Evolutionary conservation across 108 stramenopile genomes (phyloP), one percentile per base, ranked within the genome.

Genomic region (Skeletonema potamos): DNA sequence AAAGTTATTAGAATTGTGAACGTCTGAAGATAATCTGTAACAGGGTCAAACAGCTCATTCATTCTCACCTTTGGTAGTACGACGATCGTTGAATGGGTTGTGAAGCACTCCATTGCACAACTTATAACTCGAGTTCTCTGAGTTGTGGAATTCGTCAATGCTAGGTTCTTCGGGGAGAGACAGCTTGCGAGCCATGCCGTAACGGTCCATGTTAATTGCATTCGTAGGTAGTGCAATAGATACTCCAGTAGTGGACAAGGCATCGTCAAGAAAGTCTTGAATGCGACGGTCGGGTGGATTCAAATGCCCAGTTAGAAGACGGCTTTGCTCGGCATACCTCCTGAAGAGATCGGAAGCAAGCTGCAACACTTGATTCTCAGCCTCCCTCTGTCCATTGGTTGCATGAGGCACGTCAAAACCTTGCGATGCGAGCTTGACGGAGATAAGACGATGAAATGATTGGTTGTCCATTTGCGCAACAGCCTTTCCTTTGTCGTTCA

Each of bases 11-110:
- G n/a, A n/a, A n/a, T n/a, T n/a, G n/a, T n/a, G n/a, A n/a, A n/a
- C n/a, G n/a, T n/a, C n/a, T n/a, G n/a, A n/a, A n/a, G n/a, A n/a
- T n/a, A n/a, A n/a, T n/a, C n/a, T n/a, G n/a, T n/a, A n/a, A n/a
- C n/a, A n/a, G n/a, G n/a, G n/a, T n/a, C n/a, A n/a, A n/a, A n/a
- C n/a, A n/a, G n/a, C n/a, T n/a, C n/a, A n/a, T n/a, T n/a, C n/a
- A n/a, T n/a, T n/a, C n/a, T n/a, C n/a, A n/a, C n/a, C n/a, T 61
- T 85, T 82, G 0, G 84, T 85, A 27, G 84, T 85, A 26, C 84
- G 77, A 20, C 81, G 76, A 57, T 85, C 84, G 51, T 82, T 82
- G 64, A 82, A 58, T 13, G 84, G 84, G 32, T 85, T 85, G 61
- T 85, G 81, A 20, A 85, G 59, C 26, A 85, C 84, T 13, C 84